A percentile compares a stretch with the other conserved stretches of the same genome.
Conservation (phyloP, 108 stramenopile genomes). For the Cyclotella cryptica region DNA sequence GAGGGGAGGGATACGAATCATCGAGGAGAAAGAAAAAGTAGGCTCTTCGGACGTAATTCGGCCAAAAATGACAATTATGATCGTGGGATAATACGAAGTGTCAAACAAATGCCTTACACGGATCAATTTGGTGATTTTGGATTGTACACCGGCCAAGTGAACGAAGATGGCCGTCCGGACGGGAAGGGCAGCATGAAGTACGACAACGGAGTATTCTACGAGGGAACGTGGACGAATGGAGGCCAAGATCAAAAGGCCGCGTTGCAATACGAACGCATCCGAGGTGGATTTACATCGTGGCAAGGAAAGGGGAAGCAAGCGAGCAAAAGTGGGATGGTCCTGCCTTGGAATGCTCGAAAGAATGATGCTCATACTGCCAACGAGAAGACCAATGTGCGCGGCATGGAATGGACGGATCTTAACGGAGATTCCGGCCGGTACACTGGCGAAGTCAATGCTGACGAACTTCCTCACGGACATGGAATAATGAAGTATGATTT, state of each 20-base stretch:
- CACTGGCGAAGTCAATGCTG: constrained; percentile 15
- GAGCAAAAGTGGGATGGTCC: constrained; percentile 10
- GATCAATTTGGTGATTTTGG: constrained; percentile 38
- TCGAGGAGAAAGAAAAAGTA: background rate
- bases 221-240: constrained; percentile 22
- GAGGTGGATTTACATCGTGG: constrained; percentile 25
- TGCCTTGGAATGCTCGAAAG: constrained; percentile 29
- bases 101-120: constrained; percentile 39
- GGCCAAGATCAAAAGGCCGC: constrained; percentile 23
- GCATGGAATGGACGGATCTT: constrained; percentile 30
- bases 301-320: constrained; percentile 10
- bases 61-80: constrained; percentile 8
- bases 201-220: constrained; percentile 27
- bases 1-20: background rate
- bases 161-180: constrained; percentile 22
- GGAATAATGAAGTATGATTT: constrained; percentile 28
- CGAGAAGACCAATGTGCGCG: constrained; percentile 13
- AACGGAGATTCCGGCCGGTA: constrained; percentile 23
- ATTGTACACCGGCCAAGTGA: constrained; percentile 27
- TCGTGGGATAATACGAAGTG: constrained; percentile 16
- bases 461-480: constrained; percentile 15
- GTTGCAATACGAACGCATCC: constrained; percentile 12
- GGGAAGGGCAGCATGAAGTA: constrained; percentile 27
- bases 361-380: constrained; percentile 11
- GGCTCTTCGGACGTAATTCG: constrained; percentile 6